Conservation (phyloP, 78 protist species). For the Creolimax fragrantissima region DNA sequence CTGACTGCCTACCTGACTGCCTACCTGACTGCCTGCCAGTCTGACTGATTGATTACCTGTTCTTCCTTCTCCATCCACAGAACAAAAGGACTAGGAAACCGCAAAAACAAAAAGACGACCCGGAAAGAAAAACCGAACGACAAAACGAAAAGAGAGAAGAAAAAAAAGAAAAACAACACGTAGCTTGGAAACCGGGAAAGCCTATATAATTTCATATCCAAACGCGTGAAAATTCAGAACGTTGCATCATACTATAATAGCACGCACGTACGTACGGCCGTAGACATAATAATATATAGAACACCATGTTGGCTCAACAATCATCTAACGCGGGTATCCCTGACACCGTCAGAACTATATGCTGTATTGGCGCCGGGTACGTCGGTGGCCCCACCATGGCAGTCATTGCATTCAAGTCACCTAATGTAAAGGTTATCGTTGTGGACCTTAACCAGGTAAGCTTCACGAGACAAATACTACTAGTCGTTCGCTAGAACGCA, state of each 20-base stretch:
- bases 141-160: background rate
- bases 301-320: background rate
- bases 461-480: too few species aligned
- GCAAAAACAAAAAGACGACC: too few species aligned
- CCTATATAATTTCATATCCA: too few species aligned
- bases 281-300: background rate
- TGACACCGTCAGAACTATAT: slow-evolving; percentile 14
- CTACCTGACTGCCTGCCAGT: background rate
- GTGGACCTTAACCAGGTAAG: slow-evolving; percentile 32
- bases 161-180: too few species aligned
- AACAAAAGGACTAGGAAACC: background rate
- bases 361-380: slow-evolving; percentile 73
- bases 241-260: too few species aligned
- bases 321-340: background rate
- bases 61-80: background rate
- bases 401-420: slow-evolving; percentile 62
- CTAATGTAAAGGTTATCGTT: slow-evolving; percentile 53
- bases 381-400: slow-evolving; percentile 89
- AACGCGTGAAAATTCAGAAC: too few species aligned
- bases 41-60: background rate
- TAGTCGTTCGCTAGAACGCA: too few species aligned
- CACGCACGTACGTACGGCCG: too few species aligned
- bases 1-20: background rate
- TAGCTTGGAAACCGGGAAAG: too few species aligned
- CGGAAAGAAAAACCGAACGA: background rate